Base-by-base conservation (phyloP, 306 rosid species). In the Cucurbita maxima region DNA sequence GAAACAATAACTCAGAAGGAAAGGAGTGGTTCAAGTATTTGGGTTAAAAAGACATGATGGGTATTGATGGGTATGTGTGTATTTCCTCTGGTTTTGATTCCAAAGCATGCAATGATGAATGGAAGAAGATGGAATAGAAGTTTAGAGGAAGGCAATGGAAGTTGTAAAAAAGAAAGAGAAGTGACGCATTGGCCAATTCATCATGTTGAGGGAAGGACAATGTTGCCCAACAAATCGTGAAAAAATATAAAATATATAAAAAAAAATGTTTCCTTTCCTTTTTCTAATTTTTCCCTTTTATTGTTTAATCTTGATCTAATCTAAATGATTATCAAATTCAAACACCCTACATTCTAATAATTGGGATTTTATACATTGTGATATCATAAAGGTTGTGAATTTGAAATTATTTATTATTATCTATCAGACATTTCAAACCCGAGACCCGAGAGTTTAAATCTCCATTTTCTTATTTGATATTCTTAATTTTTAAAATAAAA, bases 71-170 rank as follows among this genome's bases (percentile, higher is more conserved):
- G 38, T 18, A 43, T 36, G 53, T 48, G 55, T 54, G 25, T 71
- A n/a, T 30, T 47, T 15, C 43, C 61, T 73, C 40, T 41, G 48
- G 18, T 57, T 71, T 61, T 38, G 77, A 86, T 84, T 86, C 83
- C 73, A 77, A 78, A 76, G 80, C 84, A 80, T 82, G 85, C 86
- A 79, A 80, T 70, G 77, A 71, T 10, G 80, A 78, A 78, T 53
- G 58, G 67, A 72, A 76, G 76, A 58, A 77, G 41, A 76, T 34
- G 56, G 74, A 55, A 70, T 73, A 78, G 22, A n/a, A 40, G 18
- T 6, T 38, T 37, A 7, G 58, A 70, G 18, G 43, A 71, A 81
- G 58, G 63, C 54, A 13, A 48, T 36, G 40, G 37, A 15, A 76
- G 78, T 64, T 76, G 83, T 43, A 43, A 45, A 44, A 60, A 13